These are phyloP conservation scores for Turritis glabra DNA, from an alignment of 345 rosid species.

Conservation along the genomic window DNA sequence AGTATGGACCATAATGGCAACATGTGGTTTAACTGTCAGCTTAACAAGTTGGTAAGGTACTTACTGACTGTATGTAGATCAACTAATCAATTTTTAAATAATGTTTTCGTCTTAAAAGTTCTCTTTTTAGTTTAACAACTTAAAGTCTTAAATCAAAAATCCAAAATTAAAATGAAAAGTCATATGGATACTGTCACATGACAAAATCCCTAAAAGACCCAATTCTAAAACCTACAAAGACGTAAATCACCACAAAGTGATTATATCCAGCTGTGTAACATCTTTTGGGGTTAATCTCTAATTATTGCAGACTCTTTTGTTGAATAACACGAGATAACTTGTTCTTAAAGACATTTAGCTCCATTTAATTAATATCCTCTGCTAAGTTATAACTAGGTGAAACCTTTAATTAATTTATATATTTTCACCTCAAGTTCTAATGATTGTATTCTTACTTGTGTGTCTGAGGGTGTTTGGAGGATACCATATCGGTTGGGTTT, in stretches of 20 bases:
- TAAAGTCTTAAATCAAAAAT: background rate
- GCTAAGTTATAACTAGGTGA: background rate
- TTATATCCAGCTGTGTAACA: conserved; percentile 37
- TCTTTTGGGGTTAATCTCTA: conserved; percentile 34
- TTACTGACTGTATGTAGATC: conserved; percentile 18
- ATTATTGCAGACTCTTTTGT: conserved; percentile 19
- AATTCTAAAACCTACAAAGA: conserved; percentile 30
- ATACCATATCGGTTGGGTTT: background rate
- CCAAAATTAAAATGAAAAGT: conserved; percentile 5
- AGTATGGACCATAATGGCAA: conserved; percentile 35
- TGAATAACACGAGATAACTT: conserved; percentile 5
- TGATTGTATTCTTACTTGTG: background rate
- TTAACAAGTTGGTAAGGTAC: conserved; percentile 32
- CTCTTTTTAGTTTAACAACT: conserved; percentile 1
- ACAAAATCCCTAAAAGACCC: conserved; percentile 35
- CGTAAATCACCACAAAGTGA: conserved; percentile 30
- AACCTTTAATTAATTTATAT: background rate
- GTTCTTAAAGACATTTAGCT: background rate
- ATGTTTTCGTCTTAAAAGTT: background rate
- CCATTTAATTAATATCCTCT: background rate
- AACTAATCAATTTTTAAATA: background rate
- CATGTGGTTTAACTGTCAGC: conserved; percentile 39
- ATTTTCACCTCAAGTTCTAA: background rate
- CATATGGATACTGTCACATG: conserved; percentile 40
- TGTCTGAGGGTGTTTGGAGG: background rate